Percentiles rank a stretch among this genome's conserved stretches.
These are phyloP conservation scores for Suillus spraguei DNA, from an alignment of 768 basidiomycete genomes.

Conservation along the genomic window DNA sequence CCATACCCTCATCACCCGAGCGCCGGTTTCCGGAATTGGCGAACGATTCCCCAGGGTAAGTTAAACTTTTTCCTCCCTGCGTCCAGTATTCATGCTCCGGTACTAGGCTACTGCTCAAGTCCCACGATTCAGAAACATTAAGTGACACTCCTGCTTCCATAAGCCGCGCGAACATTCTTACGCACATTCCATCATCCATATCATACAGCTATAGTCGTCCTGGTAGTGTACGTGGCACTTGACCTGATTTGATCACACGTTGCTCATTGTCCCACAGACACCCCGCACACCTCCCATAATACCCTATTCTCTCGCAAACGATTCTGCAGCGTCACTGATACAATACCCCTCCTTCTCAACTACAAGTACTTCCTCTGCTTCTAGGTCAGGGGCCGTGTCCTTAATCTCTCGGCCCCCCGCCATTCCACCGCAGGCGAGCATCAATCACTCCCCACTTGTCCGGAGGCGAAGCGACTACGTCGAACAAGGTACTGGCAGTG, in stretches of 20 bases:
- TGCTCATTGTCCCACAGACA: slow-evolving; percentile 29
- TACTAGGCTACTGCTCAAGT: slow-evolving; percentile 21
- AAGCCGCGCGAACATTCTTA: slow-evolving; percentile 43
- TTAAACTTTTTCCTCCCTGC: slow-evolving; percentile 4
- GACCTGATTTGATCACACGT: slow-evolving; percentile 3
- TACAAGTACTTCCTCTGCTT: slow-evolving; percentile 38
- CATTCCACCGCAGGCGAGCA: slow-evolving; percentile 83
- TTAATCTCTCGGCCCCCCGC: slow-evolving; percentile 47
- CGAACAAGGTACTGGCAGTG: slow-evolving; percentile 54
- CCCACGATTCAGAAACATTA: slow-evolving; percentile 16
- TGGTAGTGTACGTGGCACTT: slow-evolving; percentile 46
- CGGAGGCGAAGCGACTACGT: slow-evolving; percentile 77
- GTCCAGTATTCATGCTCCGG: slow-evolving; percentile 7
- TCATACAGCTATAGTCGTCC: slow-evolving; percentile 49
- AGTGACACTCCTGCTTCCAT: slow-evolving; percentile 20
- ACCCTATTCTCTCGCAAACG: slow-evolving; percentile 41
- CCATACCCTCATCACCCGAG: slow-evolving; percentile 15
- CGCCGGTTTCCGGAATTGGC: slow-evolving; percentile 18
- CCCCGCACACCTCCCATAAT: slow-evolving; percentile 37
- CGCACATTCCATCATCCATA: slow-evolving; percentile 44
- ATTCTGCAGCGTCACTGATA: slow-evolving; percentile 45
- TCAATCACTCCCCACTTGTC: slow-evolving; percentile 75
- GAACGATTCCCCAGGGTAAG: slow-evolving; percentile 24
- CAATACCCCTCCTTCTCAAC: slow-evolving; percentile 55
- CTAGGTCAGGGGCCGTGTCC: slow-evolving; percentile 31